Evolutionary conservation across 371 early-diverging fungal genomes (phyloP).

Genomic region (Mucor irregularis): DNA sequence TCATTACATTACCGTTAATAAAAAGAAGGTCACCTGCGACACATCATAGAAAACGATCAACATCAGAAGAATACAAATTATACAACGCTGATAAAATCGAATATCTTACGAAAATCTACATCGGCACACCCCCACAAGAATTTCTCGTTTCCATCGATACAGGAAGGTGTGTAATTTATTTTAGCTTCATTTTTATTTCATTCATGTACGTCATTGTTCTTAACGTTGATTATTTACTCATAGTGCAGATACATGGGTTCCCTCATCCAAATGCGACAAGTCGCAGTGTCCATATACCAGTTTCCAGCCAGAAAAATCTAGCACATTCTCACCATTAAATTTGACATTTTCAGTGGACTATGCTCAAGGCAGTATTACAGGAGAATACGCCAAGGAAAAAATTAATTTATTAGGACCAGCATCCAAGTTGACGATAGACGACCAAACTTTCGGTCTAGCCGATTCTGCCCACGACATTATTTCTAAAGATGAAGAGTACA

Average conservation of each 20-base stretch:
- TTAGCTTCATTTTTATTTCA: neutral
- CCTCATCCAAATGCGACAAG: slow-evolving; percentile 5
- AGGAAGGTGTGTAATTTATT: too few species aligned
- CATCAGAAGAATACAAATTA: neutral
- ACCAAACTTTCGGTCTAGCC: slow-evolving; percentile 32
- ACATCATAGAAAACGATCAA: neutral
- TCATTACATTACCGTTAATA: slow-evolving; percentile 1
- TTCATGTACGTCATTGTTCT: slow-evolving; percentile 1
- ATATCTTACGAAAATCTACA: slow-evolving; percentile 14
- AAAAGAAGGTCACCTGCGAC: neutral
- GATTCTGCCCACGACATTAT: slow-evolving; percentile 14
- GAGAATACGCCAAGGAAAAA: slow-evolving; percentile 25
- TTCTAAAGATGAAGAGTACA: neutral
- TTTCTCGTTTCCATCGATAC: slow-evolving; percentile 20
- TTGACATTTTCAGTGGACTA: slow-evolving; percentile 17
- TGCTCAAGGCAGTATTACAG: slow-evolving; percentile 20
- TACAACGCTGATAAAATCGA: slow-evolving; percentile 10
- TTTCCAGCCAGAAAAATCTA: slow-evolving; percentile 14
- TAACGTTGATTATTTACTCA: too few species aligned
- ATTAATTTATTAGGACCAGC: slow-evolving; percentile 8
- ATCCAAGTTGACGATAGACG: slow-evolving; percentile 15
- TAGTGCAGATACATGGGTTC: slow-evolving; percentile 28
- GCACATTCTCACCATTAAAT: slow-evolving; percentile 7
- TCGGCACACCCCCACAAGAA: slow-evolving; percentile 22
- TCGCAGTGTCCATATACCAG: slow-evolving; percentile 10